phyloP scores from a whole-genome alignment of 2,329 filamentous ascomycete genomes.

The Sporothrix protearum region DNA sequence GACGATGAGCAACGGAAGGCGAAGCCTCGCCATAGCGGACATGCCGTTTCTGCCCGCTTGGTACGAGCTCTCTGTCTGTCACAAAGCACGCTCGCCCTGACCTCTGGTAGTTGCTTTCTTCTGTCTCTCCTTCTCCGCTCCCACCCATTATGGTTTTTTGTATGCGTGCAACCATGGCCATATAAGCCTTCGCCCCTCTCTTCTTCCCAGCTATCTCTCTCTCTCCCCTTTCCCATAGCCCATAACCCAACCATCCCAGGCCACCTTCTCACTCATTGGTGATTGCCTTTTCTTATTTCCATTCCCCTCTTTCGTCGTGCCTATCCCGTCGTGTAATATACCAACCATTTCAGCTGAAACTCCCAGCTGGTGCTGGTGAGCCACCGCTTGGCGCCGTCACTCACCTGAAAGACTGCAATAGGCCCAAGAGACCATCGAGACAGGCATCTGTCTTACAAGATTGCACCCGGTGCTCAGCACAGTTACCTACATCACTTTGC shows the following conservation, averaged over 20 bases:
- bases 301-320: neutral
- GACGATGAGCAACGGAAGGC: neutral
- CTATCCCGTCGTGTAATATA: neutral
- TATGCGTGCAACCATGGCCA: conserved; percentile 19
- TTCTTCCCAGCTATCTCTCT: neutral
- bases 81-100: conserved; percentile 17
- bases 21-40: conserved; percentile 16
- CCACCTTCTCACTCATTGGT: conserved; percentile 12
- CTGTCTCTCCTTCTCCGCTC: neutral
- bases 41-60: conserved; percentile 19
- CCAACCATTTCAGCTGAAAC: neutral
- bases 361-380: neutral
- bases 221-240: neutral
- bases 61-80: conserved; percentile 18
- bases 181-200: conserved; percentile 21
- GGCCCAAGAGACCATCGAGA: neutral
- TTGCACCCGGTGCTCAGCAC: neutral
- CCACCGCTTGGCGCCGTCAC: neutral
- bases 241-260: neutral
- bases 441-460: neutral
- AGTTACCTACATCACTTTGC: conserved; percentile 5
- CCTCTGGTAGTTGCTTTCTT: conserved; percentile 16
- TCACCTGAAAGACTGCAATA: neutral
- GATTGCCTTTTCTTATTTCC: neutral
- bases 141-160: neutral